phyloP scores from a whole-genome alignment of 768 basidiomycete species.

The Candolleomyces eurysporus region DNA sequence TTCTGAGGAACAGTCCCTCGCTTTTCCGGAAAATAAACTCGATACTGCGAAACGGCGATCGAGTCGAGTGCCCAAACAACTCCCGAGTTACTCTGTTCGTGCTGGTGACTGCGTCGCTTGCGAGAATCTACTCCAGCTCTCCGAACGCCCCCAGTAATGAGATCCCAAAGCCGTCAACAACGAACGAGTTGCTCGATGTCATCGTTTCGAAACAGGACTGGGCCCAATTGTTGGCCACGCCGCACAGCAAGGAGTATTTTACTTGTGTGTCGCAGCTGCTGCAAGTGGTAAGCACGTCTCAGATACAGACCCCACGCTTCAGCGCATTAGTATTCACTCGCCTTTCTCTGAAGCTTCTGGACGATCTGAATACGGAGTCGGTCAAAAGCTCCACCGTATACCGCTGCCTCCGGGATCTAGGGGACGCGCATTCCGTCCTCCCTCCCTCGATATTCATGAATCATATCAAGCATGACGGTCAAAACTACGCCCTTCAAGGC shows the following conservation, averaged over 20 bases:
- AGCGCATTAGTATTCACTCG: not conserved
- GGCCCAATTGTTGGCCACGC: conserved; percentile 2
- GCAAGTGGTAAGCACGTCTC: conserved; percentile 10
- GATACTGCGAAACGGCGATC: conserved; percentile 5
- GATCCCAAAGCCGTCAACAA: not conserved
- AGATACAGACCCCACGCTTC: not conserved
- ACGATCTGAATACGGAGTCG: conserved; percentile 1
- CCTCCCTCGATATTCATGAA: conserved; percentile 22
- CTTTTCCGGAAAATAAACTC: conserved; percentile 13
- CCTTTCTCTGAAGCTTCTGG: not conserved
- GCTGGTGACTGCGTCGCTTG: not conserved
- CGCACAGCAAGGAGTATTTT: conserved; percentile 7
- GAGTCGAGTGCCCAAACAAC: conserved; percentile 13
- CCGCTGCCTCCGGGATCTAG: conserved; percentile 17
- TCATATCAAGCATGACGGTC: conserved; percentile 8
- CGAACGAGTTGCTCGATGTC: not conserved
- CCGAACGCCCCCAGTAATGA: not conserved
- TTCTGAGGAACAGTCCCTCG: conserved; percentile 6
- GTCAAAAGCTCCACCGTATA: conserved; percentile 6
- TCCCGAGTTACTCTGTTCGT: conserved; percentile 14
- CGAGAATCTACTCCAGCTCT: conserved; percentile 10
- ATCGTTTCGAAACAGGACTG: not conserved
- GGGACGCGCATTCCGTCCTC: conserved; percentile 12
- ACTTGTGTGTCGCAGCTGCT: conserved; percentile 17
- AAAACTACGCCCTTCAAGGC: not conserved